These are phyloP conservation scores for Xerocomus spinulosus DNA, from an alignment of 768 basidiomycete species.

Conservation along the genomic window DNA sequence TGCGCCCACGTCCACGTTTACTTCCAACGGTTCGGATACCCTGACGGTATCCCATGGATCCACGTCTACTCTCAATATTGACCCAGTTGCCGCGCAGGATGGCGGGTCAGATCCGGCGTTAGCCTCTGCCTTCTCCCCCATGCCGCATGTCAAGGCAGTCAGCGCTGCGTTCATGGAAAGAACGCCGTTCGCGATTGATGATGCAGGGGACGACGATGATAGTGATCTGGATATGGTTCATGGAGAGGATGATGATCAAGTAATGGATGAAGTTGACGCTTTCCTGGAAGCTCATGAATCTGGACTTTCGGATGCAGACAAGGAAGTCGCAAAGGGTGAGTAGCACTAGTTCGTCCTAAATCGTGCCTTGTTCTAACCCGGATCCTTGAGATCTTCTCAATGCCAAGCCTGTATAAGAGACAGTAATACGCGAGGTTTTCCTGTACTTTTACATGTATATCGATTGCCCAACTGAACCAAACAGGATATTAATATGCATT, in stretches of 20 bases:
- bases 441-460: conserved; percentile 15
- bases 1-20: conserved; percentile 50
- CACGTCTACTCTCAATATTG: conserved; percentile 50
- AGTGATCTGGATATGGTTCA: conserved; percentile 51
- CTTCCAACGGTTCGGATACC: conserved; percentile 32
- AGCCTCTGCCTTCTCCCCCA: conserved; percentile 42
- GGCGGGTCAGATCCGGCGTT: conserved; percentile 8
- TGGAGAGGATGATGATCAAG: conserved; percentile 62
- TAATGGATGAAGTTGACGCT: conserved; percentile 93
- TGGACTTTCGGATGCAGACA: conserved; percentile 74
- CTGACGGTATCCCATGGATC: conserved; percentile 28
- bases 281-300: conserved; percentile 93
- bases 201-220: conserved; percentile 71
- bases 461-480: too few relatives aligned
- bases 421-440: not conserved
- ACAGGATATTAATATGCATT: too few relatives aligned
- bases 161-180: conserved; percentile 86
- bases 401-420: conserved; percentile 47
- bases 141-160: conserved; percentile 69
- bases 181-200: conserved; percentile 96
- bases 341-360: not conserved
- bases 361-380: not conserved
- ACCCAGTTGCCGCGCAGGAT: conserved; percentile 30
- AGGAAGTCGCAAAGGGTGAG: conserved; percentile 71
- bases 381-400: conserved; percentile 51